A percentile compares a stretch with the other conserved stretches of the same genome.
These are phyloP conservation scores for Colletotrichum navitas DNA, from an alignment of 2,329 filamentous ascomycete genomes.

Conservation along the genomic window DNA sequence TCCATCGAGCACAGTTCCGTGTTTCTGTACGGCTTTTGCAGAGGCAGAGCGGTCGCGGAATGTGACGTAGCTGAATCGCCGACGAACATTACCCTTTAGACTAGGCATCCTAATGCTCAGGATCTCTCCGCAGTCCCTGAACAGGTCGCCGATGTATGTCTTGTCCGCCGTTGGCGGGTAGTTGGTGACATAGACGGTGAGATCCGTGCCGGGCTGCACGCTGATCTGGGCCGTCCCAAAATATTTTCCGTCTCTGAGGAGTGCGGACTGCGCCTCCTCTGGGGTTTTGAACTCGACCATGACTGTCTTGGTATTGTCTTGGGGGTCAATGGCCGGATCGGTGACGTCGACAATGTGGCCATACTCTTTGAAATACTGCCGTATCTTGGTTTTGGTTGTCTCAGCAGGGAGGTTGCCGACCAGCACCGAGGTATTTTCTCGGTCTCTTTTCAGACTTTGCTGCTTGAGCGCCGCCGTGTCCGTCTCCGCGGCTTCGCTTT, in stretches of 20 bases:
- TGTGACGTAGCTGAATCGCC: constrained; percentile 97
- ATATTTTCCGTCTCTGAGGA: constrained; percentile 84
- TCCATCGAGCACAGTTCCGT: constrained; percentile 77
- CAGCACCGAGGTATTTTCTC: constrained; percentile 89
- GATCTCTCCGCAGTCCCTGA: constrained; percentile 83
- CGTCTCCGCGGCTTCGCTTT: constrained; percentile 55
- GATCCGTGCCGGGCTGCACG: constrained; percentile 79
- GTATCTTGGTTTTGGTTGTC: constrained; percentile 78
- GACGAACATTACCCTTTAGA: constrained; percentile 87
- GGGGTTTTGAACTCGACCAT: constrained; percentile 86
- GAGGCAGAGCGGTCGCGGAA: constrained; percentile 79
- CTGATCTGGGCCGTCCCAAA: constrained; percentile 80
- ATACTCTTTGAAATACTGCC: constrained; percentile 92
- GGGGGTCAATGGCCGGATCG: constrained; percentile 66
- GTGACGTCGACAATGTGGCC: constrained; percentile 85
- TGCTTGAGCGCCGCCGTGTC: constrained; percentile 52
- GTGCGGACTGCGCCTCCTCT: constrained; percentile 85
- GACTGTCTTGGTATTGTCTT: constrained; percentile 68
- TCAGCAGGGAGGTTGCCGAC: constrained; percentile 81
- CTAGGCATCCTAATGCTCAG: constrained; percentile 91
- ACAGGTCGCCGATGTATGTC: constrained; percentile 74
- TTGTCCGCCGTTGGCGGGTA: constrained; percentile 85
- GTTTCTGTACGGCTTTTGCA: constrained; percentile 76
- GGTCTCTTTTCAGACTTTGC: constrained; percentile 76
- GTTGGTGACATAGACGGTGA: constrained; percentile 91